Conservation (phyloP, 1,284 basidiomycete genomes). For the Ganoderma sinense region DNA sequence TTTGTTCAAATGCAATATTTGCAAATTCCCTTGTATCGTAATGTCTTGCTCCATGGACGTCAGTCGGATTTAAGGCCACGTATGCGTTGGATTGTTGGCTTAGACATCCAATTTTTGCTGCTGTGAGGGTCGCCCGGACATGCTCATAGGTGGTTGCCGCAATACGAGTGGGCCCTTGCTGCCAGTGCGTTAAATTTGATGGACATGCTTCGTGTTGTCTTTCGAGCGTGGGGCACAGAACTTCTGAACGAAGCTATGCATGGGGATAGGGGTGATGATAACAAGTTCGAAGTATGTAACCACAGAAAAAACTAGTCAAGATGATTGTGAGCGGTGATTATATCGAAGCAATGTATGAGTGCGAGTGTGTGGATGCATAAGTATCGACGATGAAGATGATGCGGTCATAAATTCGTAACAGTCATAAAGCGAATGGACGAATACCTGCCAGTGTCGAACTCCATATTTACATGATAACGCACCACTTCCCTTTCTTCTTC, state of each 20-base stretch:
- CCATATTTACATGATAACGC: constrained; percentile 39
- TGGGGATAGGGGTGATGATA: constrained; percentile 14
- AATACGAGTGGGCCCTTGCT: too few relatives aligned
- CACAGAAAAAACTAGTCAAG: constrained; percentile 21
- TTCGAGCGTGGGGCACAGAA: not conserved
- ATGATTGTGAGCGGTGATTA: constrained; percentile 29
- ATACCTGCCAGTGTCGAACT: constrained; percentile 6
- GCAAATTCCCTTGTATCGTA: not conserved
- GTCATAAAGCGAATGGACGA: constrained; percentile 25
- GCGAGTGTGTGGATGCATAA: constrained; percentile 26
- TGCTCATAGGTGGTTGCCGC: too few relatives aligned
- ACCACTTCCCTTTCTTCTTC: constrained; percentile 39
- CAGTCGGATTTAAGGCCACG: too few relatives aligned
- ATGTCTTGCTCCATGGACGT: too few relatives aligned
- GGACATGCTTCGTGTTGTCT: not conserved
- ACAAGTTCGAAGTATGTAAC: constrained; percentile 14
- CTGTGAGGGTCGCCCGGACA: too few relatives aligned
- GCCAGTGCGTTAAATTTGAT: too few relatives aligned
- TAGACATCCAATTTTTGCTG: too few relatives aligned
- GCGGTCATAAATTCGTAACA: constrained; percentile 31
- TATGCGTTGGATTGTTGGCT: too few relatives aligned
- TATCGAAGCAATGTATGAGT: constrained; percentile 23
- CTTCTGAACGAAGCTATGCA: constrained; percentile 20
- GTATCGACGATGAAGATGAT: constrained; percentile 17
- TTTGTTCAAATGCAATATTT: not conserved